Conservation (phyloP, 2,329 filamentous ascomycete species). For the Aspergillus felis region DNA sequence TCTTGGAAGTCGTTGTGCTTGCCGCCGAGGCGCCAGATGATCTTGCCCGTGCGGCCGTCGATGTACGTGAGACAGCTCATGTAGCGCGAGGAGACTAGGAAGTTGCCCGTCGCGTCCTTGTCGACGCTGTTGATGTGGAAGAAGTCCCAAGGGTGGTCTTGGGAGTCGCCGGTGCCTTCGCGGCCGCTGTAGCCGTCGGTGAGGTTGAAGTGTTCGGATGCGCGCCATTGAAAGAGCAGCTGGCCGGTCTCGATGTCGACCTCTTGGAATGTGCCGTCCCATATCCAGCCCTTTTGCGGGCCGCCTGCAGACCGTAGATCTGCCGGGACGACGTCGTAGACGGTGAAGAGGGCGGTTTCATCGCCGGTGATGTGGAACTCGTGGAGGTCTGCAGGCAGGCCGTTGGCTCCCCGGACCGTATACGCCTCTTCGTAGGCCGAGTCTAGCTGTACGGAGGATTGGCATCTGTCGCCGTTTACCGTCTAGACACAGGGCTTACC, state of each 20-base stretch:
- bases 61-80: slow-evolving; percentile 37
- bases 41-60: slow-evolving; percentile 41
- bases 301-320: slow-evolving; percentile 39
- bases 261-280: slow-evolving; percentile 44
- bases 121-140: slow-evolving; percentile 55
- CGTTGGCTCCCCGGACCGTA: slow-evolving; percentile 36
- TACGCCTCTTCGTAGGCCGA: slow-evolving; percentile 33
- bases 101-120: slow-evolving; percentile 46
- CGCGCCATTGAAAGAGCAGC: slow-evolving; percentile 46
- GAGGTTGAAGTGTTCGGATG: slow-evolving; percentile 42
- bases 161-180: slow-evolving; percentile 14
- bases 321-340: slow-evolving; percentile 36
- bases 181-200: slow-evolving; percentile 18
- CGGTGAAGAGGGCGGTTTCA: slow-evolving; percentile 41
- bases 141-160: slow-evolving; percentile 46
- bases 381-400: slow-evolving; percentile 38
- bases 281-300: slow-evolving; percentile 36
- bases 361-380: slow-evolving; percentile 44
- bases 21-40: slow-evolving; percentile 52
- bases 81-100: slow-evolving; percentile 42
- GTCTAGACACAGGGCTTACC: slow-evolving; percentile 22
- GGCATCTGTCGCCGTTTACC: neutral
- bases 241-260: slow-evolving; percentile 43
- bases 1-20: slow-evolving; percentile 42
- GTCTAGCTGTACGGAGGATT: slow-evolving; percentile 20